A percentile compares a stretch with the other conserved stretches of the same genome.
phyloP scores from a whole-genome alignment of 2,329 filamentous ascomycete genomes.

The Madurella fahalii region DNA sequence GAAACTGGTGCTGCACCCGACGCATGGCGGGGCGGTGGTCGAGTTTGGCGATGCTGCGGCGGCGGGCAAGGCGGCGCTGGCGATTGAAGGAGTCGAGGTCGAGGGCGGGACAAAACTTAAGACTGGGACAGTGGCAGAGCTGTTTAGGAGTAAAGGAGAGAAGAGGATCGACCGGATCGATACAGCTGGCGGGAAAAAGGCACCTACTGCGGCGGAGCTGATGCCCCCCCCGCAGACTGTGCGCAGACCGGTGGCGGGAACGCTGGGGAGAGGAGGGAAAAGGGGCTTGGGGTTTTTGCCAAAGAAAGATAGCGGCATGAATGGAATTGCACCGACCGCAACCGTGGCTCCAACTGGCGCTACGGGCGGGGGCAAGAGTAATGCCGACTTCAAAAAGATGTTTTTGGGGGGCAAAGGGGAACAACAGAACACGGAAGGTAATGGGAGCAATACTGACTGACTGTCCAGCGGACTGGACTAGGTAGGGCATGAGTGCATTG shows the following conservation, averaged over 20 bases:
- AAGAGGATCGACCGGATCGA: conserved; percentile 41
- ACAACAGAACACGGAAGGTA: not conserved
- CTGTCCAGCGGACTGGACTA: not conserved
- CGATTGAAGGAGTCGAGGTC: conserved; percentile 53
- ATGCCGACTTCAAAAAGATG: conserved; percentile 31
- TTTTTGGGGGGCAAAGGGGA: conserved; percentile 23
- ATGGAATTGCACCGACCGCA: conserved; percentile 16
- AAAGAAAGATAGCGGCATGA: conserved; percentile 23
- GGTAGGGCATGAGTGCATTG: not conserved
- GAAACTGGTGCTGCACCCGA: conserved; percentile 74
- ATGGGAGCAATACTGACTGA: conserved; percentile 4
- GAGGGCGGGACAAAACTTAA: conserved; percentile 48
- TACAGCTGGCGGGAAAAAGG: conserved; percentile 29
- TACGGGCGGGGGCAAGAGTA: conserved; percentile 25
- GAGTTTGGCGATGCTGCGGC: conserved; percentile 70
- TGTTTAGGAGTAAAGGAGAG: conserved; percentile 49
- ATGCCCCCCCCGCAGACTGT: conserved; percentile 44
- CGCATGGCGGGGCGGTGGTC: conserved; percentile 79
- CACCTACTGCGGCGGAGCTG: conserved; percentile 29
- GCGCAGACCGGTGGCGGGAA: conserved; percentile 42
- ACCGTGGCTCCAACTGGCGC: conserved; percentile 16
- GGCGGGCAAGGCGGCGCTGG: conserved; percentile 67
- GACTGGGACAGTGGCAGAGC: conserved; percentile 51
- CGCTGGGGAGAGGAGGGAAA: conserved; percentile 36
- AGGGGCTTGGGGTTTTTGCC: conserved; percentile 42